These are phyloP conservation scores for Suillus subaureus DNA, from an alignment of 768 basidiomycete species.

Conservation along the genomic window DNA sequence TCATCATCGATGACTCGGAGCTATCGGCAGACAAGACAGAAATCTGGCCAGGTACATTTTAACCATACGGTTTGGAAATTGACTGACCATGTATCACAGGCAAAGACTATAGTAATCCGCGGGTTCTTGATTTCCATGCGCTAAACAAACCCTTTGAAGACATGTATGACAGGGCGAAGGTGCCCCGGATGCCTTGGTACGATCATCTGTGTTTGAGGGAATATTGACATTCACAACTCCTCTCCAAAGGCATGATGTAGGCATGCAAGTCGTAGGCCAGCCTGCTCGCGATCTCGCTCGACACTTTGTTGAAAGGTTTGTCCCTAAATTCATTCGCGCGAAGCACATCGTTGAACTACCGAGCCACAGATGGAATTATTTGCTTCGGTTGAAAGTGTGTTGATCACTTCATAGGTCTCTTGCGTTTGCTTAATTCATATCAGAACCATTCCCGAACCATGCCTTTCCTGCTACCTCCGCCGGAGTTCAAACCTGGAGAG, in stretches of 20 bases:
- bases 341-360: conserved; percentile 5
- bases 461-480: conserved; percentile 93
- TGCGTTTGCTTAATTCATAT: conserved; percentile 5
- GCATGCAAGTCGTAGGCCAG: conserved; percentile 93
- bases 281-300: conserved; percentile 93
- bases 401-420: background rate
- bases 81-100: conserved; percentile 45
- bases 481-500: conserved; percentile 86
- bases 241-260: conserved; percentile 86
- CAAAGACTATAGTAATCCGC: conserved; percentile 94
- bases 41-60: conserved; percentile 81
- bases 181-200: conserved; percentile 96
- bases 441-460: conserved; percentile 90
- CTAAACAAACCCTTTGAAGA: conserved; percentile 92
- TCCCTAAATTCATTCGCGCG: conserved; percentile 6
- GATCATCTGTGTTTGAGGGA: conserved; percentile 20
- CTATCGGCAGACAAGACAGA: conserved; percentile 54
- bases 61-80: background rate
- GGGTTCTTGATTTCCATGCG: conserved; percentile 81
- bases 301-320: conserved; percentile 90
- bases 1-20: conserved; percentile 84
- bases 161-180: conserved; percentile 89
- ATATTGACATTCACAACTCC: conserved; percentile 1
- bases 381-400: conserved; percentile 87
- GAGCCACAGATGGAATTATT: conserved; percentile 81